phyloP scores from a whole-genome alignment of 2,329 filamentous ascomycete genomes.

The Aquanectria penicillioides region DNA sequence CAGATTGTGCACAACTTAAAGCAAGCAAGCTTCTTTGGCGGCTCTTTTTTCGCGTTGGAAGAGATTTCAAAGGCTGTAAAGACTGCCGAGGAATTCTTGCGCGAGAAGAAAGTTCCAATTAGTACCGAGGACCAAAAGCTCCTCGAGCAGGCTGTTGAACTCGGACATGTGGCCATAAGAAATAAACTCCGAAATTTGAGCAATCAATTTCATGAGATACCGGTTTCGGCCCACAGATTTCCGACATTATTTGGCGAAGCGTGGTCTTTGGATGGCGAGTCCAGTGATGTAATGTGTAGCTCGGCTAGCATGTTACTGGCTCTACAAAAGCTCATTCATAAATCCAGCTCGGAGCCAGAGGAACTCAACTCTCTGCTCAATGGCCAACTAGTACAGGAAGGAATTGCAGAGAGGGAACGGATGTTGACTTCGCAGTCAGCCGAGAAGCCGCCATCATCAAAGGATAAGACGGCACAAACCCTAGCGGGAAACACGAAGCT shows the following conservation, averaged over 20 bases:
- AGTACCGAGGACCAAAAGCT: constrained; percentile 67
- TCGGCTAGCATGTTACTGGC: constrained; percentile 60
- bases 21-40: constrained; percentile 86
- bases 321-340: constrained; percentile 63
- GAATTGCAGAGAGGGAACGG: constrained; percentile 48
- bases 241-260: constrained; percentile 66
- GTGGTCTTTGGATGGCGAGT: constrained; percentile 73
- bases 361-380: constrained; percentile 60
- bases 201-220: constrained; percentile 79
- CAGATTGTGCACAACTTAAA: constrained; percentile 81
- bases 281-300: constrained; percentile 61
- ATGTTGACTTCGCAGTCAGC: constrained; percentile 31
- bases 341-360: constrained; percentile 54
- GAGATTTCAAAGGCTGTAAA: constrained; percentile 73
- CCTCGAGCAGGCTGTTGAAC: constrained; percentile 71
- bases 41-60: constrained; percentile 74
- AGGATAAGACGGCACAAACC: constrained; percentile 33
- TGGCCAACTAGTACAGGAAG: constrained; percentile 55
- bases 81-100: constrained; percentile 74
- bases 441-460: constrained; percentile 21
- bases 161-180: constrained; percentile 67
- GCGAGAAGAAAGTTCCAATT: constrained; percentile 68
- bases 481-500: constrained; percentile 56
- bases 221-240: constrained; percentile 75
- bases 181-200: constrained; percentile 74